Conservation (phyloP, 371 early-diverging fungal genomes). For the Mucor circinelloides region DNA sequence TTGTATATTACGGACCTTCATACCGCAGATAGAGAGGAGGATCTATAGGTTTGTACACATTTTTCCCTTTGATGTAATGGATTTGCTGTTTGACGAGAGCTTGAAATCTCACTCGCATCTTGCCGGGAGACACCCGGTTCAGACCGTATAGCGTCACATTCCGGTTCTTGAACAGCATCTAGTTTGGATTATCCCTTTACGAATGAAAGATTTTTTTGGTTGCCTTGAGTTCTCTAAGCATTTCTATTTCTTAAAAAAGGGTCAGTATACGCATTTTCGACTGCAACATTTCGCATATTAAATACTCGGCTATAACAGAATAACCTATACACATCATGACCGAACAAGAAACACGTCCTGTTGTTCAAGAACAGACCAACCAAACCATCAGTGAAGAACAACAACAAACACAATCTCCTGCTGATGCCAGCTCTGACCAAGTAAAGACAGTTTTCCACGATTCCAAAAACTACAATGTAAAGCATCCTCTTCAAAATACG, state of each 20-base stretch:
- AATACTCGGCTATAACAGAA: not conserved
- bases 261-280: not conserved
- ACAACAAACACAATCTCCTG: not conserved
- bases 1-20: constrained; percentile 17
- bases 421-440: constrained; percentile 42
- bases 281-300: not conserved
- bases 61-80: constrained; percentile 6
- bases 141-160: not conserved
- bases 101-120: not conserved
- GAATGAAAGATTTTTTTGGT: not conserved
- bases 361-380: constrained; percentile 7
- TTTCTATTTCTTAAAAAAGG: not conserved
- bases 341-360: constrained; percentile 30
- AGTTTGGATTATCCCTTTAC: not conserved
- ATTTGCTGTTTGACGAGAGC: constrained; percentile 1
- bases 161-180: not conserved
- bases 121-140: not conserved
- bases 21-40: constrained; percentile 26
- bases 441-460: constrained; percentile 73
- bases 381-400: constrained; percentile 9
- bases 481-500: constrained; percentile 85
- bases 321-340: constrained; percentile 8
- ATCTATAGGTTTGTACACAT: constrained; percentile 8
- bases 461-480: constrained; percentile 71
- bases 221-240: not conserved